phyloP scores from a whole-genome alignment of 1,284 basidiomycete species.

The Austroboletus novae-zelandiae region DNA sequence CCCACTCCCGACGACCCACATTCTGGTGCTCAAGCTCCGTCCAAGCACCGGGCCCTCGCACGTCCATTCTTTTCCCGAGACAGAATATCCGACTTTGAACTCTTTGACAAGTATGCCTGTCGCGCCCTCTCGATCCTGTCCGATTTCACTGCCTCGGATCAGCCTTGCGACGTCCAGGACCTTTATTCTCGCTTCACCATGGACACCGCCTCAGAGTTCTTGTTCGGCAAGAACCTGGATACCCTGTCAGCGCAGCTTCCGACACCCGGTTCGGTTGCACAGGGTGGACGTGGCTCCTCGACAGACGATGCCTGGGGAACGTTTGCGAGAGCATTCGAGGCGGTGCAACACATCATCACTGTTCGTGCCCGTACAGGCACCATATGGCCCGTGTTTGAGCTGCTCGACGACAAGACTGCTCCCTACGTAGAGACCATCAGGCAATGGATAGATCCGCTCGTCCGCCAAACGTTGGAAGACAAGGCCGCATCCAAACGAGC shows the following conservation, averaged over 20 bases:
- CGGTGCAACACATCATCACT: slow-evolving; percentile 55
- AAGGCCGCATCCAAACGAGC: slow-evolving; percentile 41
- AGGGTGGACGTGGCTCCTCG: slow-evolving; percentile 59
- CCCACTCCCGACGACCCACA: background rate
- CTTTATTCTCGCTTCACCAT: slow-evolving; percentile 67
- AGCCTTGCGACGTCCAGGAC: slow-evolving; percentile 63
- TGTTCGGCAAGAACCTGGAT: slow-evolving; percentile 62
- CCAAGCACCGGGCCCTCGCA: slow-evolving; percentile 62
- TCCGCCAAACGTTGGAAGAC: slow-evolving; percentile 48
- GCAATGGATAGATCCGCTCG: slow-evolving; percentile 61
- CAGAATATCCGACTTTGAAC: slow-evolving; percentile 65
- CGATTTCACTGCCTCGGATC: slow-evolving; percentile 33
- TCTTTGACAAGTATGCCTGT: slow-evolving; percentile 56
- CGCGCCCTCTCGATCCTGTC: slow-evolving; percentile 52
- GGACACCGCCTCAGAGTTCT: slow-evolving; percentile 67
- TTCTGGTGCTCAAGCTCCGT: slow-evolving; percentile 5
- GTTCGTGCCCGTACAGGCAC: slow-evolving; percentile 52
- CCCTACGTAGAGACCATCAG: slow-evolving; percentile 52
- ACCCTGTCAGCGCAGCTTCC: slow-evolving; percentile 58
- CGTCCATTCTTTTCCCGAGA: slow-evolving; percentile 74
- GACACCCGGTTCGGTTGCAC: slow-evolving; percentile 40
- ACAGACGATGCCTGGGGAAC: slow-evolving; percentile 59
- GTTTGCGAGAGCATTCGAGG: slow-evolving; percentile 64
- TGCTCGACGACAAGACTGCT: slow-evolving; percentile 56
- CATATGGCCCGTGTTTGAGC: slow-evolving; percentile 67